A percentile compares a stretch with the other conserved stretches of the same genome.
Conservation (phyloP, 129 eudicot genomes). For the Flaveria robusta region DNA sequence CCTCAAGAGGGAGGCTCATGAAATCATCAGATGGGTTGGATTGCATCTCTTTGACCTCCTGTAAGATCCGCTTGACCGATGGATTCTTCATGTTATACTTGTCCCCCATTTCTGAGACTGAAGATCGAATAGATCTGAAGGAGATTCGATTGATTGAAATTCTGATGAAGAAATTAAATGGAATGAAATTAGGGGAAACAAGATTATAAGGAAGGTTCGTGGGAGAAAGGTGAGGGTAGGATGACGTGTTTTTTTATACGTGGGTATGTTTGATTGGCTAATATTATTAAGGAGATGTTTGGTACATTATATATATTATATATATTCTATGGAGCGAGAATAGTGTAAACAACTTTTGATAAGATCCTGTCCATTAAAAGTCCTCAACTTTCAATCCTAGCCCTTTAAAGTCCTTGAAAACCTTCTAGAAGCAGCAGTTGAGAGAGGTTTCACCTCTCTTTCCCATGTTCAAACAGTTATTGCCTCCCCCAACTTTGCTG, state of each 20-base stretch:
- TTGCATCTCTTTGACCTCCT: constrained; percentile 98
- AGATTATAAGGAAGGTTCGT: constrained; percentile 12
- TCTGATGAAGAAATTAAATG: background rate
- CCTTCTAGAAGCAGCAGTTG: too few species aligned
- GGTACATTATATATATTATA: too few species aligned
- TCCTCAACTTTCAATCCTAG: too few species aligned
- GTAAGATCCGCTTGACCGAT: constrained; percentile 88
- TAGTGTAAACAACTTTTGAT: too few species aligned
- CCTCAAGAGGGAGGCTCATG: constrained; percentile 99
- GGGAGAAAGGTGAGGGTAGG: background rate
- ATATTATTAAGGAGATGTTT: background rate
- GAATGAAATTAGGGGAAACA: background rate
- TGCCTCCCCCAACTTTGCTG: too few species aligned
- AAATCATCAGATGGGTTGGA: constrained; percentile 92
- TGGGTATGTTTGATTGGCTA: constrained; percentile 23
- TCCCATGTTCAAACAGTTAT: too few species aligned
- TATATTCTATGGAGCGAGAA: too few species aligned
- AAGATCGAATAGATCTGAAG: background rate
- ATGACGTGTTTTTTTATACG: constrained; percentile 25
- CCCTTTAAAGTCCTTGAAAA: too few species aligned
- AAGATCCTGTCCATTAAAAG: too few species aligned
- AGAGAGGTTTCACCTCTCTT: too few species aligned
- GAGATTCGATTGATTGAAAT: constrained; percentile 21
- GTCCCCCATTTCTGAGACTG: constrained; percentile 48
- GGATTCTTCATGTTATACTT: constrained; percentile 90